phyloP scores from a whole-genome alignment of 2,329 filamentous ascomycete genomes.

The Bipolaris cookei region DNA sequence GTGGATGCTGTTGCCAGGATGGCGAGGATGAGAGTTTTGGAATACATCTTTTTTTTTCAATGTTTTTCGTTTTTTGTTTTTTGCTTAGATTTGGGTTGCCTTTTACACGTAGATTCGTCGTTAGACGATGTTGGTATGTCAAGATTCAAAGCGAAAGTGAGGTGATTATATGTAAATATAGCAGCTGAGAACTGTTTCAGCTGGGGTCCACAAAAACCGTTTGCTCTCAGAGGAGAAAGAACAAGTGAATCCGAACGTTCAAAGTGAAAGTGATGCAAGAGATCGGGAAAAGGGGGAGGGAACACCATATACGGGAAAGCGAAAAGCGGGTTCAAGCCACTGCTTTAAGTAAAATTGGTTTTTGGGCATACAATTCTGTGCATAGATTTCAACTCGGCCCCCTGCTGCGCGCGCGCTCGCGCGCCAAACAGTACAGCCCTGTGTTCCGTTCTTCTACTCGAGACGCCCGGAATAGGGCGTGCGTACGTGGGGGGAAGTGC shows the following conservation, averaged over 20 bases:
- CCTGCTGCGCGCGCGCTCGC: too few relatives aligned
- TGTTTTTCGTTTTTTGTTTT: neutral
- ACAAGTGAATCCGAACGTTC: too few relatives aligned
- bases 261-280: neutral
- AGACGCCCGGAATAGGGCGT: neutral
- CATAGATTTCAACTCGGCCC: neutral
- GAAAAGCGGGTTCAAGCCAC: neutral
- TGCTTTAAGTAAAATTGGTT: constrained; percentile 3
- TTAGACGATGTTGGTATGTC: too few relatives aligned
- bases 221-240: too few relatives aligned
- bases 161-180: too few relatives aligned
- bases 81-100: neutral
- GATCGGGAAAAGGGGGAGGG: neutral
- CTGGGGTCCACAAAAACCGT: too few relatives aligned
- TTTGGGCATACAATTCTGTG: neutral
- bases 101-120: neutral
- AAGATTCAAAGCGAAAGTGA: too few relatives aligned
- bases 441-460: neutral
- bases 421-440: neutral
- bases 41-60: constrained; percentile 19
- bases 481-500: too few relatives aligned
- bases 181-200: too few relatives aligned
- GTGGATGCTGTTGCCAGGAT: constrained; percentile 26
- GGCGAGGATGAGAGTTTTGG: constrained; percentile 26
- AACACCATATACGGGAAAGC: neutral